These are phyloP conservation scores for Metschnikowia picachoensis DNA, from an alignment of 805 yeast genomes.

Conservation along the genomic window DNA sequence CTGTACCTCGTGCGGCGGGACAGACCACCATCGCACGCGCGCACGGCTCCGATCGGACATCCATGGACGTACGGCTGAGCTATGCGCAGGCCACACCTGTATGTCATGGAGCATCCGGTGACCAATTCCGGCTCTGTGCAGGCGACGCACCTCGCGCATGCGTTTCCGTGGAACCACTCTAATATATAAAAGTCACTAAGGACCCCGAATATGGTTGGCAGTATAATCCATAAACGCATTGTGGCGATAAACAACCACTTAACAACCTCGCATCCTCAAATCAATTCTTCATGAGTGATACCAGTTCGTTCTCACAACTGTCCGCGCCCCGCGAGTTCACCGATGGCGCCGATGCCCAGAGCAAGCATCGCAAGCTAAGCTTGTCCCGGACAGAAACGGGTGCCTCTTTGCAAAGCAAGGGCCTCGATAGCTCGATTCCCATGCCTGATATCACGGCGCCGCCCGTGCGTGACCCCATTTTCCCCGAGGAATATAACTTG, in stretches of 20 bases:
- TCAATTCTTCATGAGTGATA: slow-evolving; percentile 6
- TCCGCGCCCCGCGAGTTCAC: slow-evolving; percentile 12
- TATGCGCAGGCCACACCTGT: background rate
- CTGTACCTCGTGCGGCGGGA: too few species aligned
- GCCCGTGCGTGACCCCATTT: slow-evolving; percentile 59
- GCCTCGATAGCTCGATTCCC: slow-evolving; percentile 53
- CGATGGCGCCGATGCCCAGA: background rate
- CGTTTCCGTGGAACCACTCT: background rate
- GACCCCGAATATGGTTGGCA: too few species aligned
- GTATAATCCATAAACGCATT: too few species aligned
- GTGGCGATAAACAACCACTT: too few species aligned
- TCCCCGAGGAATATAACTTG: slow-evolving; percentile 88
- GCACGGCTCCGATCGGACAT: slow-evolving; percentile 2
- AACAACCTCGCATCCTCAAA: too few species aligned
- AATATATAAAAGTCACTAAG: background rate
- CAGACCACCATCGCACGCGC: too few species aligned
- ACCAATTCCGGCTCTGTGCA: slow-evolving; percentile 7
- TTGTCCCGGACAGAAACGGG: slow-evolving; percentile 54
- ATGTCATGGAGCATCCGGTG: background rate
- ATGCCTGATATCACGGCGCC: slow-evolving; percentile 46
- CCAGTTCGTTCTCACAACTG: slow-evolving; percentile 11
- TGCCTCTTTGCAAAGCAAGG: slow-evolving; percentile 60
- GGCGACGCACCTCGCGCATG: background rate
- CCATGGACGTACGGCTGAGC: background rate
- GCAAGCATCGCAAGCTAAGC: slow-evolving; percentile 3